These are phyloP conservation scores for Vitis amurensis DNA, from an alignment of 164 flowering plant species.

Conservation along the genomic window DNA sequence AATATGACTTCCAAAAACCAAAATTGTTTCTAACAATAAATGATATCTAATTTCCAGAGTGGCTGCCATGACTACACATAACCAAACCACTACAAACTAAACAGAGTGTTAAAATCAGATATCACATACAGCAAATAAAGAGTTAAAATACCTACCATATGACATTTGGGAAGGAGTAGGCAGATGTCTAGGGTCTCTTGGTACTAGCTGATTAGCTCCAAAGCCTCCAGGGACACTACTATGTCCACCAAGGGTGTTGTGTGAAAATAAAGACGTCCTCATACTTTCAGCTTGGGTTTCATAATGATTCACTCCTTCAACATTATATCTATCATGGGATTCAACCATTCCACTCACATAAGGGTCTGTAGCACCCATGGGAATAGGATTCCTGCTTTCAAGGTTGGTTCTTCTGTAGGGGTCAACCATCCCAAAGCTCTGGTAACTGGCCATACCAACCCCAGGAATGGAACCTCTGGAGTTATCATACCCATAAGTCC, in stretches of 20 bases:
- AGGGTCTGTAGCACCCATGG: conserved; percentile 4
- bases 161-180: conserved; percentile 10
- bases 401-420: conserved; percentile 7
- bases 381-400: not conserved
- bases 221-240: conserved; percentile 3
- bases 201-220: conserved; percentile 14
- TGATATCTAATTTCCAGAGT: not conserved
- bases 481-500: not conserved
- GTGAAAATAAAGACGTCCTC: conserved; percentile 7
- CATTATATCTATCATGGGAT: conserved; percentile 2
- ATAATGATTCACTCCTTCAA: not conserved
- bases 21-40: not conserved
- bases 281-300: conserved; percentile 16
- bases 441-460: not conserved
- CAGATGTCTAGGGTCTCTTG: conserved; percentile 14
- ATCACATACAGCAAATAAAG: not conserved
- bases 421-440: conserved; percentile 3
- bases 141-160: conserved; percentile 18
- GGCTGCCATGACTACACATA: not conserved
- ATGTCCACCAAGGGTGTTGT: conserved; percentile 8
- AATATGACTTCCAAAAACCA: not conserved
- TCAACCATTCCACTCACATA: conserved; percentile 4
- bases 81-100: not conserved
- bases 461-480: conserved; percentile 5
- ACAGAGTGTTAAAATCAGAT: not conserved